Percentiles rank a stretch among this genome's conserved stretches.
These are phyloP conservation scores for Pythium aquatile DNA, from an alignment of 352 stramenopile genomes.

Conservation along the genomic window DNA sequence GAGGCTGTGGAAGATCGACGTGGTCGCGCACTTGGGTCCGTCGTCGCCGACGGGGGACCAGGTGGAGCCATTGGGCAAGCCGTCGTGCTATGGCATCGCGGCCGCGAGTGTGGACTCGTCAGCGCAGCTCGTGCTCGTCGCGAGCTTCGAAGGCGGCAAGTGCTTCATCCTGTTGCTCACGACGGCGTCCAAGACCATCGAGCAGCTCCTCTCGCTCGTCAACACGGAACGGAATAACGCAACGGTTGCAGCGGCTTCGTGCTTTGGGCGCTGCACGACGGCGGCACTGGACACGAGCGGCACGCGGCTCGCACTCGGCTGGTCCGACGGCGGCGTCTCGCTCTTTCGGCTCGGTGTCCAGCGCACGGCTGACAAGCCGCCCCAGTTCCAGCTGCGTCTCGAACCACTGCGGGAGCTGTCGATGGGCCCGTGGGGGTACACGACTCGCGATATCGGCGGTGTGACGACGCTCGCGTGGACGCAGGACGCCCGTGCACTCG, in stretches of 20 bases:
- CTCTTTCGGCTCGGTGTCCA: slow-evolving; percentile 56
- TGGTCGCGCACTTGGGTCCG: slow-evolving; percentile 47
- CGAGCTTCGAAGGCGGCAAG: slow-evolving; percentile 73
- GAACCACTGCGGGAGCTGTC: slow-evolving; percentile 62
- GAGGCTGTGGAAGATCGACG: slow-evolving; percentile 80
- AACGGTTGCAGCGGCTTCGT: background rate
- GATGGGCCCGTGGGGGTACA: slow-evolving; percentile 66
- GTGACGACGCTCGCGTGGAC: slow-evolving; percentile 74
- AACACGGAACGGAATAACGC: slow-evolving; percentile 44
- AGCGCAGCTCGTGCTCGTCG: slow-evolving; percentile 46
- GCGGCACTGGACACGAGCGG: slow-evolving; percentile 46
- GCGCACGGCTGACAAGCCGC: background rate
- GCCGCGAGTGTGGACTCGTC: slow-evolving; percentile 42
- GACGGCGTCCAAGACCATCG: slow-evolving; percentile 52
- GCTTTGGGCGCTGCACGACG: slow-evolving; percentile 47
- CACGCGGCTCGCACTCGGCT: slow-evolving; percentile 59
- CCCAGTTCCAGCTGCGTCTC: slow-evolving; percentile 34
- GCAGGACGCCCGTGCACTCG: slow-evolving; percentile 52
- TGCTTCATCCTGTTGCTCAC: slow-evolving; percentile 81
- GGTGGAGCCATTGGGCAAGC: slow-evolving; percentile 9
- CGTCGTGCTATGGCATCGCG: slow-evolving; percentile 57
- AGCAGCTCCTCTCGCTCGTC: slow-evolving; percentile 74
- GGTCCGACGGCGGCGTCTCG: slow-evolving; percentile 69
- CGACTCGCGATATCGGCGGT: slow-evolving; percentile 43
- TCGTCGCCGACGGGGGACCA: background rate